Percentiles rank a stretch among this genome's conserved stretches.
These are phyloP conservation scores for Penstemon davidsonii DNA, from an alignment of 257 asterid genomes.

Conservation along the genomic window DNA sequence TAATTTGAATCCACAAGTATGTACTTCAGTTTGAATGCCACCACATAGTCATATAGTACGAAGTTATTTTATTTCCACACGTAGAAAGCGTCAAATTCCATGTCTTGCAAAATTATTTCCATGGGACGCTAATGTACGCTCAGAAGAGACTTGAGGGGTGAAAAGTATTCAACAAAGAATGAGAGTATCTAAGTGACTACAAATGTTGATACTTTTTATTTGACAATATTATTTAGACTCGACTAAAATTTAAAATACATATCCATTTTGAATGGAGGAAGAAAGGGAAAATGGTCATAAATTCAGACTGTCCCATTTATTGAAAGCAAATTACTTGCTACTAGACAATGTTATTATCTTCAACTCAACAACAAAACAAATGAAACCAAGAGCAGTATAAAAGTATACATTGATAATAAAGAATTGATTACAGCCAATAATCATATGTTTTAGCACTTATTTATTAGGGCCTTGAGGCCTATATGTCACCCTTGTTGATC, in stretches of 20 bases:
- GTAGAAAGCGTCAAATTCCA: not conserved
- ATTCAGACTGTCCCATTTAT: not conserved
- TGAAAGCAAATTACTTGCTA: constrained; percentile 2
- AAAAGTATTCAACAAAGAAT: not conserved
- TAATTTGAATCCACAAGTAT: not conserved
- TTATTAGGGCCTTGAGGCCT: not conserved
- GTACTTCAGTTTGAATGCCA: constrained; percentile 5
- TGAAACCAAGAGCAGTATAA: not conserved
- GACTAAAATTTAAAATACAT: constrained; percentile 5
- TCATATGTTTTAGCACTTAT: not conserved
- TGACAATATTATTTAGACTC: not conserved
- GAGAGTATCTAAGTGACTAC: not conserved
- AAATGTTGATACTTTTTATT: not conserved
- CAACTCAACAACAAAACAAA: not conserved
- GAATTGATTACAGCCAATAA: not conserved
- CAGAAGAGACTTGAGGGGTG: not conserved
- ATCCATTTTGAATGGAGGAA: constrained; percentile 14
- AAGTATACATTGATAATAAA: not conserved
- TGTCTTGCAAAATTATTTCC: not conserved
- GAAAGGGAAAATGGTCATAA: not conserved
- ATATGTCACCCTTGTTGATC: not conserved
- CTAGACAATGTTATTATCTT: constrained; percentile 10
- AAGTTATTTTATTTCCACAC: constrained; percentile 11
- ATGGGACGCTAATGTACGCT: not conserved
- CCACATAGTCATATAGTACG: not conserved